Evolutionary conservation across 139 green algal genomes (phyloP).

Genomic region (Trebouxia sp.): DNA sequence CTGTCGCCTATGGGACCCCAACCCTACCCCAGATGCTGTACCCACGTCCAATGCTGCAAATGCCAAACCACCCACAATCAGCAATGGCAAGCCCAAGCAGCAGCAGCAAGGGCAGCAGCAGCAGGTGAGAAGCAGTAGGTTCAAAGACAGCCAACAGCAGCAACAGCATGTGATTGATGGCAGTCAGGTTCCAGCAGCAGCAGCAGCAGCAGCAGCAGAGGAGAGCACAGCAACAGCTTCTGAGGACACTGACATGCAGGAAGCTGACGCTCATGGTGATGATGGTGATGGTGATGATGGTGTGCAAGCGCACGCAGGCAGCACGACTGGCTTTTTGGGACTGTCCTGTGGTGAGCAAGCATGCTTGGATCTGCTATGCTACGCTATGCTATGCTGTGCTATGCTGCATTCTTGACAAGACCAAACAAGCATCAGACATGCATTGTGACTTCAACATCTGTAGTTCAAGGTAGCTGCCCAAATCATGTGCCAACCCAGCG

Average conservation of each 20-base stretch:
- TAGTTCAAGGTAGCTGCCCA: too few species aligned
- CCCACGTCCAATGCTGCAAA: too few species aligned
- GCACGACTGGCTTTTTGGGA: neutral
- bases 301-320: neutral
- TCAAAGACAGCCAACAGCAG: neutral
- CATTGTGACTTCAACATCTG: too few species aligned
- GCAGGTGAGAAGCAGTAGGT: neutral
- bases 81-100: neutral
- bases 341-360: constrained; percentile 15
- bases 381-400: neutral
- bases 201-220: neutral
- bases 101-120: neutral
- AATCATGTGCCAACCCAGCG: too few species aligned
- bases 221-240: neutral
- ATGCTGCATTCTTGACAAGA: too few species aligned
- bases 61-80: neutral
- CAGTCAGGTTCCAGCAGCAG: neutral
- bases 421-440: too few species aligned
- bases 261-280: neutral
- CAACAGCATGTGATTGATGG: too few species aligned
- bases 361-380: neutral
- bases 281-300: neutral
- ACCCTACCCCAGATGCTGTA: neutral
- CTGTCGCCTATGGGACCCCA: constrained; percentile 10
- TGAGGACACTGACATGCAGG: neutral